Evolutionary conservation across 2,329 filamentous ascomycete genomes (phyloP).

Genomic region (Colletotrichum spaethianum): DNA sequence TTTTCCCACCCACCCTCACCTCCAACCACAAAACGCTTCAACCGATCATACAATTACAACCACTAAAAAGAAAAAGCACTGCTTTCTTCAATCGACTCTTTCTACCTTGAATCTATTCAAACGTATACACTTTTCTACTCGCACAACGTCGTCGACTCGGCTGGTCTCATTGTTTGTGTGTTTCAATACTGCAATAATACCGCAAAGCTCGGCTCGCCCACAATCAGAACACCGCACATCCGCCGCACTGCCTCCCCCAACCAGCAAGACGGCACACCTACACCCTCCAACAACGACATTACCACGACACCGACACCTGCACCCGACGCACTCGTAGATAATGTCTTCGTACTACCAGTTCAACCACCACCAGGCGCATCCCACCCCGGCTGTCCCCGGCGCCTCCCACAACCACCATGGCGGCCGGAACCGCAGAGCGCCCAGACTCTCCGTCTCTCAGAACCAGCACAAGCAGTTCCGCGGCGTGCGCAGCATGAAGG

Average conservation of each 20-base stretch:
- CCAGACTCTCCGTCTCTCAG: slow-evolving; percentile 84
- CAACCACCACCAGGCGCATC: slow-evolving; percentile 71
- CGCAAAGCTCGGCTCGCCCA: slow-evolving; percentile 40
- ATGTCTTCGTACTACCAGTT: slow-evolving; percentile 78
- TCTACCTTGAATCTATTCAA: slow-evolving; percentile 5
- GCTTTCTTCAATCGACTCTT: slow-evolving; percentile 3
- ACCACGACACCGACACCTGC: slow-evolving; percentile 12
- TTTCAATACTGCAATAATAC: slow-evolving; percentile 39
- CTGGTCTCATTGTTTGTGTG: slow-evolving; percentile 41
- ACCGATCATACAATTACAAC: slow-evolving; percentile 9
- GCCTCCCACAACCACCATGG: slow-evolving; percentile 84
- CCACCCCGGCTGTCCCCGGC: slow-evolving; percentile 67
- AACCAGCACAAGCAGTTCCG: slow-evolving; percentile 91
- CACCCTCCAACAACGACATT: slow-evolving; percentile 18
- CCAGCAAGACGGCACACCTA: slow-evolving; percentile 25
- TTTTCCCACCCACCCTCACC: slow-evolving; percentile 14
- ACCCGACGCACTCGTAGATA: slow-evolving; percentile 47
- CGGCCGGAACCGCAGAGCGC: slow-evolving; percentile 87
- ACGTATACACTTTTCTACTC: slow-evolving; percentile 9
- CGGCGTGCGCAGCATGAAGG: slow-evolving; percentile 87
- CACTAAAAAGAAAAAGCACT: slow-evolving; percentile 18
- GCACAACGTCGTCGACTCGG: slow-evolving; percentile 39
- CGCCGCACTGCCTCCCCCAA: slow-evolving; percentile 36
- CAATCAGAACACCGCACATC: slow-evolving; percentile 23
- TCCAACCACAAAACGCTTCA: neutral